Evolutionary conservation across 2,329 filamentous ascomycete genomes (phyloP), one percentile per base, ranked within the genome.

Genomic region (Colletotrichum sublineola): DNA sequence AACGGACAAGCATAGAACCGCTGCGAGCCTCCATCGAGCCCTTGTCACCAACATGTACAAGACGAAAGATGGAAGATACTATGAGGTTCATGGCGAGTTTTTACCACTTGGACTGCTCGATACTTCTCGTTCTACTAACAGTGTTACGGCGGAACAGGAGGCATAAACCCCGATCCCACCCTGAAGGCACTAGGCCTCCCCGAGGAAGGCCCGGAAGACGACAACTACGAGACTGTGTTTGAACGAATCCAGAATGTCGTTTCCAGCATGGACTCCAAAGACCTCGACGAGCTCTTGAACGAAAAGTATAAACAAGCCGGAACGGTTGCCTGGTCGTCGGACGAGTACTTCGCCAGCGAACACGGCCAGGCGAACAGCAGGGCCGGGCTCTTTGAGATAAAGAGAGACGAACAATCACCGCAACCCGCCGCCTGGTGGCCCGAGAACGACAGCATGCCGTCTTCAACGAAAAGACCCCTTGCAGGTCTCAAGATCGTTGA

Each of bases 401-500:
- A 77, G 20, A 73, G 78, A 2, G 72, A 79, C 1, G n/a, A 66
- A 2, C 12, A 52, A 15, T 63, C 73, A 0, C 74, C 77, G 1
- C 81, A 82, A 50, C 73, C 78, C 0, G 75, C 81, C 0, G 75
- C 78, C 53, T 86, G 84, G 84, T 87, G 85, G 85, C 81, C 81
- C 5, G 76, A 80, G 11, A 76, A 70, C 44, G 18, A 55, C 1
- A 11, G 66, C 12, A 52, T 74, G 0, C 75, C 77, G 1, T 79
- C 82, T 0, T 80, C 80, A 6, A 70, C 81, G 0, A 74, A 77
- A 29, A 76, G 84, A 15, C 85, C 85, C 0, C 82, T 87, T 0
- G 83, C 83, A 1, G 85, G 86, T 0, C 77, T 87, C 48, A 86
- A 85, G 61, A 80, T 88, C 2, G 78, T 88, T 2, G 86, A 87